phyloP scores from a whole-genome alignment of 768 basidiomycete genomes.

The Dioszegia crocea region DNA sequence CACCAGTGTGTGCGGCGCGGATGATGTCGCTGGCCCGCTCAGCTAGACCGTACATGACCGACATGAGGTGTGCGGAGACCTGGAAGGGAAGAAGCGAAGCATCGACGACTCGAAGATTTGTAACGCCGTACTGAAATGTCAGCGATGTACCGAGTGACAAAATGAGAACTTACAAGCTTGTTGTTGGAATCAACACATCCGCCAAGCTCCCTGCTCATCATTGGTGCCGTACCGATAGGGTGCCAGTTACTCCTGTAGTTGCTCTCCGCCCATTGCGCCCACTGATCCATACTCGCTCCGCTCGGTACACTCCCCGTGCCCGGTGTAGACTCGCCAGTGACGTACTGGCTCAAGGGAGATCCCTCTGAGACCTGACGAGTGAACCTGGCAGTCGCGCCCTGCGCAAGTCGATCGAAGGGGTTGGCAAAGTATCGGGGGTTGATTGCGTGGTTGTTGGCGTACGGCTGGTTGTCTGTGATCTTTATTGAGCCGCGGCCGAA shows the following conservation, averaged over 20 bases:
- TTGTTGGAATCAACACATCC: conserved; percentile 35
- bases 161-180: conserved; percentile 31
- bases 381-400: conserved; percentile 34
- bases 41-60: conserved; percentile 39
- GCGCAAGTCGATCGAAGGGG: conserved; percentile 32
- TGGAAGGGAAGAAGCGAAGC: conserved; percentile 39
- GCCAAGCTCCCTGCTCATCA: conserved; percentile 41
- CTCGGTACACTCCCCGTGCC: conserved; percentile 7
- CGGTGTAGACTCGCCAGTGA: conserved; percentile 15
- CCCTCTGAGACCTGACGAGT: conserved; percentile 20
- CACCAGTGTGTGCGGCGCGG: conserved; percentile 28
- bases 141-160: not conserved
- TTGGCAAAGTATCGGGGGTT: conserved; percentile 40
- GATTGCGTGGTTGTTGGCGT: conserved; percentile 17
- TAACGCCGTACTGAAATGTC: conserved; percentile 29
- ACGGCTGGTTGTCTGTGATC: conserved; percentile 34
- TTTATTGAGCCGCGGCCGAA: conserved; percentile 40
- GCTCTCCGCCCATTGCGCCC: conserved; percentile 29
- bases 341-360: conserved; percentile 14
- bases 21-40: conserved; percentile 41
- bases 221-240: conserved; percentile 42
- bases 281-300: conserved; percentile 11
- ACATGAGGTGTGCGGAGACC: conserved; percentile 39
- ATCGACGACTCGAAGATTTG: conserved; percentile 39
- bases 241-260: conserved; percentile 41